Evolutionary conservation across 176 grass and related monocot species (phyloP), one percentile per base, ranked within the genome.

Genomic region (Pontederia paniculata): DNA sequence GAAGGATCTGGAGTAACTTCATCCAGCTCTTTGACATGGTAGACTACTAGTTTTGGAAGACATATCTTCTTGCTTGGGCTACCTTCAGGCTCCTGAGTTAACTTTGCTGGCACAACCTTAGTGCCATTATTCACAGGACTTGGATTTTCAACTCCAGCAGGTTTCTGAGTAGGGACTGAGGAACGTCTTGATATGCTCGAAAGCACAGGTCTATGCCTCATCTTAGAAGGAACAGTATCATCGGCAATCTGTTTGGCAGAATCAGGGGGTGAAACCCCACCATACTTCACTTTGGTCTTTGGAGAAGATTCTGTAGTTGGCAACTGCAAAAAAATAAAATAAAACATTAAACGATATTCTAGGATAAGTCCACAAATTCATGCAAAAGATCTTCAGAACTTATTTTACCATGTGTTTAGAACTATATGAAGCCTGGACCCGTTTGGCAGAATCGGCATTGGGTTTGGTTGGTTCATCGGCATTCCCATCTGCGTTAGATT

Each of bases 341-440:
- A 58, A 80, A 9, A n/a, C 14, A 62, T 54, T 66, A 3, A 22
- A 60, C 55, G 6, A 6, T 12, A 54, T 44, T 8, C 58, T 10
- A 15, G 10, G 67, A 72, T 63, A 76, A 13, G 67, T 57, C 15
- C 60, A 65, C 16, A 72, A 73, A 50, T 53, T 42, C 12, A 41
- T 45, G 25, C 43, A 57, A 56, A 25, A 68, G 2, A 63, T 46
- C 13, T 48, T 22, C 9, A 48, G 11, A 31, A 17, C 9, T 11
- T 42, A 46, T 56, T 45, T 76, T 76, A 99, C 94, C 87, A 88
- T 78, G 69, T 85, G 70, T 59, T 88, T 99, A 50, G 52, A 54
- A 12, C 45, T 45, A 56, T 74, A 69, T 67, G 80, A 85, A 66
- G 74, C 16, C 8, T 81, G 80, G 44, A 69, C 77, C 21, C 48